Evolutionary conservation across 805 yeast genomes (phyloP).

Genomic region (Hemisphaericaspora nanyangensis): DNA sequence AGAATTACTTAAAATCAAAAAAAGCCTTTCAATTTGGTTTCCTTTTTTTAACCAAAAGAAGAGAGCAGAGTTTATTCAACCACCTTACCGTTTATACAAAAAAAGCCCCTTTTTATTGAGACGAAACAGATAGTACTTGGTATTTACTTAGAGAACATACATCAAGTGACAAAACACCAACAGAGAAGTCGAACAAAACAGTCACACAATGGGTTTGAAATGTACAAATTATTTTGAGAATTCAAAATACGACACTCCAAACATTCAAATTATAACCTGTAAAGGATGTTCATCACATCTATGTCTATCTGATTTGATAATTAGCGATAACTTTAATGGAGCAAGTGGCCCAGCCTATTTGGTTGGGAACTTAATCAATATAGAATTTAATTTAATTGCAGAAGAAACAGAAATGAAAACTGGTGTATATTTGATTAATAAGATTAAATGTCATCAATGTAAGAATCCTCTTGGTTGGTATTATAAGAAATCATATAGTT

Average conservation of each 20-base stretch:
- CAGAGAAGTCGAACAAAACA: neutral
- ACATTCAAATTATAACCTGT: conserved; percentile 38
- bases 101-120: too few relatives aligned
- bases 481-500: conserved; percentile 34
- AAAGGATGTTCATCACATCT: conserved; percentile 39
- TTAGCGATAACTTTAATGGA: conserved; percentile 38
- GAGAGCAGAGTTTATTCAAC: too few relatives aligned
- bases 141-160: too few relatives aligned
- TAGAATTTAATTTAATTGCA: conserved; percentile 20
- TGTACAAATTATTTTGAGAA: conserved; percentile 37
- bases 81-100: too few relatives aligned
- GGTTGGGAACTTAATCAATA: conserved; percentile 38
- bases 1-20: neutral
- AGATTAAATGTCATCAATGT: conserved; percentile 40
- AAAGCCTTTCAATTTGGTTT: neutral
- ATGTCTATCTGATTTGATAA: conserved; percentile 32
- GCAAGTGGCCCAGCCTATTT: conserved; percentile 39
- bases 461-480: conserved; percentile 35
- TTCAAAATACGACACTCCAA: conserved; percentile 31
- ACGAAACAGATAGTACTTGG: too few relatives aligned
- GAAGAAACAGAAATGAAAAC: conserved; percentile 37
- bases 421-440: conserved; percentile 34
- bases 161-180: too few relatives aligned
- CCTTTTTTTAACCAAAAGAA: too few relatives aligned
- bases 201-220: conserved; percentile 32